Base-by-base conservation (phyloP, 2,329 filamentous ascomycete species). In the Fusarium avenaceum region DNA sequence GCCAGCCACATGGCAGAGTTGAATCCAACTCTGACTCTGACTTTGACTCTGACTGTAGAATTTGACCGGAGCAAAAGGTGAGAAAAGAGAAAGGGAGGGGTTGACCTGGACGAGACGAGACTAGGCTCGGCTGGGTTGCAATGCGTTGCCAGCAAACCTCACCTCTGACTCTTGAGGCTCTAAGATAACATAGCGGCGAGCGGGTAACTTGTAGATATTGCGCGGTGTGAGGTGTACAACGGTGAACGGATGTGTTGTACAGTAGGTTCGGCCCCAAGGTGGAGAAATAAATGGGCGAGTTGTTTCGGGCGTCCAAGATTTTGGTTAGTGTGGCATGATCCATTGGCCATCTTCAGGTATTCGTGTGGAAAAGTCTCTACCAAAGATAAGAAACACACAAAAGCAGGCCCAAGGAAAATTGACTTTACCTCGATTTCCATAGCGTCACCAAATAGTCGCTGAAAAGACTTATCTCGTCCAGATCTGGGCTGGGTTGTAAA, bases 81-180 rank as follows among this genome's bases (percentile, higher is more conserved):
- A 65, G 49, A 57, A 53, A 46, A 28, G 40, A 19, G 46, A 39
- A 33, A 33, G 24, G 60, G 50, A 38, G 26, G 43, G 39, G 40
- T 57, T 58, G 61, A 45, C 49, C 56, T 57, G 40, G 50, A 32
- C 42, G 55, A 52, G 32, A 39, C 28, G 24, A 60, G 52, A 55
- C 52, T 50, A 32, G 51, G 39, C 40, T 56, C 48, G 57, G 38
- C 63, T 64, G 58, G 66, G 53, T 57, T 63, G 57, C 48, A 70
- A 70, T 70, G 67, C 54, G 67, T 55, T 70, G 67, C 54, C 67
- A 70, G 47, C 67, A 53, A 70, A 64, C 43, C 33, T 55, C 24
- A 24, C 32, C 32, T 50, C 39, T 55, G 30, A 24, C 44, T 24
- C 39, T 28, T 55, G 30, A 33, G 30, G 30, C 43, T 48, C 45